Evolutionary conservation across 1,284 basidiomycete species (phyloP), one percentile per base, ranked within the genome.

Genomic region (Rhodotorula sp.): DNA sequence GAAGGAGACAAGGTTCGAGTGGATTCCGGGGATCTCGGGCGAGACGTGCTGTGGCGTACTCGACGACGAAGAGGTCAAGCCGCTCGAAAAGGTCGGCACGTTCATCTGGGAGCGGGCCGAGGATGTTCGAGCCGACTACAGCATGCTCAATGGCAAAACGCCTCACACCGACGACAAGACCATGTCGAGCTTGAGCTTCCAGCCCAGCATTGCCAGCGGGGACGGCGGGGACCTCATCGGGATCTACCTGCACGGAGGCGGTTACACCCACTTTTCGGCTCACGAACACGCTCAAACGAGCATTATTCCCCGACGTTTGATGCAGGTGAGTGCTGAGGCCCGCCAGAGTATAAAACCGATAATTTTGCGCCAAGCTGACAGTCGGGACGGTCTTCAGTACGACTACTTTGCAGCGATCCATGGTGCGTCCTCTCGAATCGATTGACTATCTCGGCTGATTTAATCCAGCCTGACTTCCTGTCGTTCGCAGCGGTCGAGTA

Each of bases 231-330:
- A 67, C 53, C 56, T 66, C 37, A 62, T 75, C 59, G 73, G 73
- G 12, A 18, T 75, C 14, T 75, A 70, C 62, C 64, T 75, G 37
- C 73, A 75, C 29, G 73, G 73, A 1, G 73, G 73, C 44, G 73
- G 73, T 1, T 74, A 74, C 61, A 74, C 70, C 5, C 73, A 74
- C 48, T 74, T 75, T 48, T 68, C 66, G 8, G 73, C 73, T 10
- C 68, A 72, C 66, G 73, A 75, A 45, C 46, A 64, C 29, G 64
- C 70, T 6, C 73, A 75, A 45, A 75, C 70, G 33, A 72, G 70
- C 17, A 53, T 57, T 20, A 75, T 75, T 26, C 73, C 73, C 24
- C 53, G 73, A 8, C 53, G 73, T 0, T 44, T 75, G 37, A 68
- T 72, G 70, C 57, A 67, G 6, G 48, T 54, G 22, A 30, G 53